phyloP scores from a whole-genome alignment of 306 rosid species.

The Pyrus betulifolia region DNA sequence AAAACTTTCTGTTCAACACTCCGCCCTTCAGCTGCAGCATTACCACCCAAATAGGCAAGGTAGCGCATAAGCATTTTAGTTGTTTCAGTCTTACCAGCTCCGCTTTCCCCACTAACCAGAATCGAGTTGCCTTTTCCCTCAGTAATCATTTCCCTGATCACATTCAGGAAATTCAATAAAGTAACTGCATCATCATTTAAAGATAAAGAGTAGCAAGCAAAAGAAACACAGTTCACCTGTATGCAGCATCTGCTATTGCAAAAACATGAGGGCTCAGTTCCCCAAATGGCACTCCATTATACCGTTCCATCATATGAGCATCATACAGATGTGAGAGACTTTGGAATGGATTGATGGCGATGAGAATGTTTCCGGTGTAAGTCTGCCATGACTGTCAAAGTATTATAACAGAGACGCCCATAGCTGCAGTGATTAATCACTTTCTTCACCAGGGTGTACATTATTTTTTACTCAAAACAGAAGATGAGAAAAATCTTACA shows the following conservation, averaged over 20 bases:
- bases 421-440: constrained; percentile 23
- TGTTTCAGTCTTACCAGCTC: constrained; percentile 95
- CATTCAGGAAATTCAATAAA: constrained; percentile 12
- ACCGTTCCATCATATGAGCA: constrained; percentile 51
- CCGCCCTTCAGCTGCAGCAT: constrained; percentile 57
- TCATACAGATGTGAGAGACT: constrained; percentile 58
- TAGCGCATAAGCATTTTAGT: constrained; percentile 92
- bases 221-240: constrained; percentile 51
- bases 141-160: constrained; percentile 70
- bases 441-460: constrained; percentile 22
- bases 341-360: constrained; percentile 91
- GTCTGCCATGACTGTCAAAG: constrained; percentile 63
- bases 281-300: constrained; percentile 56
- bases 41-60: constrained; percentile 87
- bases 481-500: constrained; percentile 43
- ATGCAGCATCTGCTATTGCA: constrained; percentile 82
- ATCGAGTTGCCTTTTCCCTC: constrained; percentile 78
- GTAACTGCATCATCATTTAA: constrained; percentile 16
- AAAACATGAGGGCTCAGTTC: constrained; percentile 81
- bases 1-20: constrained; percentile 80
- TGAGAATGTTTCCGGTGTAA: constrained; percentile 88
- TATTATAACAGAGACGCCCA: constrained; percentile 29
- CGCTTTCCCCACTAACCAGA: constrained; percentile 94
- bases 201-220: constrained; percentile 12
- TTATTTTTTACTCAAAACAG: constrained; percentile 18